Conservation (phyloP, 2,329 filamentous ascomycete species). For the Fusarium sp. region DNA sequence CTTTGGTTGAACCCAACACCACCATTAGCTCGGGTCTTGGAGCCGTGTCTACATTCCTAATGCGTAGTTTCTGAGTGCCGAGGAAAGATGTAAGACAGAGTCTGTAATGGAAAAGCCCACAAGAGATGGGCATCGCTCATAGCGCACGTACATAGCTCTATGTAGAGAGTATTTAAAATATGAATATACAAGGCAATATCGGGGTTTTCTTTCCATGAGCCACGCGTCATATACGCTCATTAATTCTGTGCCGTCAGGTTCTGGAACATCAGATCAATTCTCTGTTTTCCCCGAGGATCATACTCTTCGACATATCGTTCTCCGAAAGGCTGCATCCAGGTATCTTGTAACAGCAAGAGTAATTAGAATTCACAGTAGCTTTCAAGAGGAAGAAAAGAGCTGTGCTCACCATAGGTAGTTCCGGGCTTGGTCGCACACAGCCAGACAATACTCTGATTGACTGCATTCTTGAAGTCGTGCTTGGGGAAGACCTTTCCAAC, state of each 20-base stretch:
- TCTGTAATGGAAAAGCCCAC: no score
- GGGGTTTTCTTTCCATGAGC: no score
- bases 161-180: no score
- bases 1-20: no score
- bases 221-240: background rate
- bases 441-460: slow-evolving; percentile 23
- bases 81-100: no score
- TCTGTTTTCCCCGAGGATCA: background rate
- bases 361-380: background rate
- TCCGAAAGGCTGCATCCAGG: slow-evolving; percentile 28
- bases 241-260: background rate
- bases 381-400: background rate
- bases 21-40: no score
- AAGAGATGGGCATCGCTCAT: no score
- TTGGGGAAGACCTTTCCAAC: slow-evolving; percentile 5
- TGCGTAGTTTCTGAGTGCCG: no score
- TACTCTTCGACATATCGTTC: slow-evolving; percentile 17
- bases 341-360: background rate
- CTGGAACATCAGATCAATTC: slow-evolving; percentile 6
- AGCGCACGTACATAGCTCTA: no score
- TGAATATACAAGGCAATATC: no score
- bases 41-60: no score
- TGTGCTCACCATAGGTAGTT: slow-evolving; percentile 13
- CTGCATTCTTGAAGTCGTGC: background rate
- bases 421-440: slow-evolving; percentile 16